Evolutionary conservation across 148 eudicot genomes (phyloP).

Genomic region (Persicaria maculosa): DNA sequence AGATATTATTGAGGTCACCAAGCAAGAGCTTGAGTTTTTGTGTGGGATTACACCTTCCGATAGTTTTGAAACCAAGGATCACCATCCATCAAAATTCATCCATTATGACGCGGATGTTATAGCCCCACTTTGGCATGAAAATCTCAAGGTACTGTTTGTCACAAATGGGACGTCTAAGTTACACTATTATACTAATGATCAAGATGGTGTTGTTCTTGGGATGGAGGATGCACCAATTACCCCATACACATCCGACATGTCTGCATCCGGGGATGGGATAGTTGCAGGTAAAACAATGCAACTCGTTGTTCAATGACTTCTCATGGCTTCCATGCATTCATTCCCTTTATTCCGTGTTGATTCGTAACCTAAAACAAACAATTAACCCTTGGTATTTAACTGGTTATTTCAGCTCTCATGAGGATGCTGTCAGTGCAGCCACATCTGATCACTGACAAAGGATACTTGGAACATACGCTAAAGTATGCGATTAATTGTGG

Average conservation of each 20-base stretch:
- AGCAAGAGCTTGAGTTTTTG: conserved; percentile 92
- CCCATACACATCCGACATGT: conserved; percentile 81
- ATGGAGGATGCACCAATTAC: conserved; percentile 95
- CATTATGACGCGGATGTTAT: conserved; percentile 61
- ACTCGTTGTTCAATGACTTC: background rate
- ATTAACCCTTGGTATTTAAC: background rate
- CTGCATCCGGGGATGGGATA: conserved; percentile 90
- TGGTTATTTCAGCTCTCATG: conserved; percentile 47
- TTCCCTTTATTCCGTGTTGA: background rate
- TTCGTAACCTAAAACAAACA: background rate
- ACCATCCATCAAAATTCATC: conserved; percentile 50
- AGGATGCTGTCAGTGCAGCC: conserved; percentile 80
- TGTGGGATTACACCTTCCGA: conserved; percentile 76
- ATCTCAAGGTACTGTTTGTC: conserved; percentile 83
- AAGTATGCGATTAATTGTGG: conserved; percentile 79
- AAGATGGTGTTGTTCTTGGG: conserved; percentile 61
- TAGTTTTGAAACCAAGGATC: conserved; percentile 62
- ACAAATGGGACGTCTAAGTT: conserved; percentile 91
- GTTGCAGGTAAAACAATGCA: conserved; percentile 64
- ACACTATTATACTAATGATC: conserved; percentile 80
- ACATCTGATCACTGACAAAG: conserved; percentile 63
- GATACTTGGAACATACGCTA: conserved; percentile 53
- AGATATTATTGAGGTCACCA: conserved; percentile 79
- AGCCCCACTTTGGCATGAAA: conserved; percentile 75
- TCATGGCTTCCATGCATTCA: background rate